Base-by-base conservation (phyloP, 2,329 filamentous ascomycete genomes). In the Claviceps digitariae region DNA sequence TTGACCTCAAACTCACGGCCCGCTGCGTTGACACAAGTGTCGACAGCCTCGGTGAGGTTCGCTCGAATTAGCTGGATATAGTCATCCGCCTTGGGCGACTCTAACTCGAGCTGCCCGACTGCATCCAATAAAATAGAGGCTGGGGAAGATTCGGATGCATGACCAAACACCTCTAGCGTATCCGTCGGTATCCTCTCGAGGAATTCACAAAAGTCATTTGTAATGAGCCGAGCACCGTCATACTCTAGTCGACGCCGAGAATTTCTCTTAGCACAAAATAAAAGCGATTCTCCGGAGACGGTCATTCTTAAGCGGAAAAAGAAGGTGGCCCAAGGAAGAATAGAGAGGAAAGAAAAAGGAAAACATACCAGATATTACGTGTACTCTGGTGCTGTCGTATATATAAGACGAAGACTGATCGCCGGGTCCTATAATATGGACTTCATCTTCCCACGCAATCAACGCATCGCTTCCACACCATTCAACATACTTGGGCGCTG, bases 401-500 rank as follows among this genome's bases (percentile, higher is more conserved):
- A 90, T 91, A 66, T 90, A 93, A 57, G 81, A 83, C 44, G 72
- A 82, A 5, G 86, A 83, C 10, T 86, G 80, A 45, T 88, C 88
- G 40, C 84, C 86, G 0, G 90, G 89, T 0, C 91, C 93, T 56
- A 98, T 86, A 29, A 98, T 77, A 64, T 96, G 93, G 4, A 98
- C 84, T 67, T 98, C 93, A 64, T 98, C 93, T 64, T 97, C 93
- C 93, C 93, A 98, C 0, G 90, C 90, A 61, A 98, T 82, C 29
- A 95, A 86, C 15, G 90, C 89, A 67, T 97, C 91, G 62, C 93
- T 91, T 5, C 93, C 93, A 67, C 93, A 98, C 93, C 93, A 98
- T 62, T 93, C 85, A 56, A 98, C 78, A 58, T 93, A 88, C 61
- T 88, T 86, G 3, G 93, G 93, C 1, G 84, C 77, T 5, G 89